Percentiles rank a stretch among this genome's conserved stretches.
phyloP scores from a whole-genome alignment of 345 rosid genomes.

The Corchorus capsularis region DNA sequence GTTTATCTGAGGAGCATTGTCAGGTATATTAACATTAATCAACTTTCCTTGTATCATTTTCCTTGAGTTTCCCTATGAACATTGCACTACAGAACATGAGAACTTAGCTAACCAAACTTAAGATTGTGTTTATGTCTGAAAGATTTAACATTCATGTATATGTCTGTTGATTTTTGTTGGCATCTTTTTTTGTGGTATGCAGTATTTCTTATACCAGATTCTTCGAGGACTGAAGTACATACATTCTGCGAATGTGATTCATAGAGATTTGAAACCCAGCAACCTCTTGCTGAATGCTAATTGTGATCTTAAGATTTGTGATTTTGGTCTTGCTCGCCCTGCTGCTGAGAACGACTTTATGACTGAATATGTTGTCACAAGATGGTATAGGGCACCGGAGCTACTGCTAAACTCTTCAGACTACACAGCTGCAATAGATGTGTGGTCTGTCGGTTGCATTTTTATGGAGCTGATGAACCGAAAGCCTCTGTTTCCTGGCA shows the following conservation, averaged over 20 bases:
- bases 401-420: conserved; percentile 84
- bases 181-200: conserved; percentile 26
- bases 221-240: conserved; percentile 94
- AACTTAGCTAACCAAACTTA: neutral
- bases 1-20: conserved; percentile 91
- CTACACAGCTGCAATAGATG: conserved; percentile 91
- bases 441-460: conserved; percentile 99
- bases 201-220: conserved; percentile 95
- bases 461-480: conserved; percentile 97
- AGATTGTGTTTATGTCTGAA: neutral
- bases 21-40: conserved; percentile 51
- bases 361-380: conserved; percentile 98
- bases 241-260: conserved; percentile 96
- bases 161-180: neutral
- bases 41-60: neutral
- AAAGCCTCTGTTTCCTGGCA: conserved; percentile 93
- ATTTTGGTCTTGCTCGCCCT: conserved; percentile 94
- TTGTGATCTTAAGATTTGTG: conserved; percentile 91
- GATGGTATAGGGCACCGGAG: conserved; percentile 99
- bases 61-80: neutral
- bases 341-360: conserved; percentile 87
- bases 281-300: conserved; percentile 85
- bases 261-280: conserved; percentile 92
- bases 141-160: neutral
- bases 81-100: neutral